phyloP scores from a whole-genome alignment of 305 asterid genomes.

The Rubia peregrina region DNA sequence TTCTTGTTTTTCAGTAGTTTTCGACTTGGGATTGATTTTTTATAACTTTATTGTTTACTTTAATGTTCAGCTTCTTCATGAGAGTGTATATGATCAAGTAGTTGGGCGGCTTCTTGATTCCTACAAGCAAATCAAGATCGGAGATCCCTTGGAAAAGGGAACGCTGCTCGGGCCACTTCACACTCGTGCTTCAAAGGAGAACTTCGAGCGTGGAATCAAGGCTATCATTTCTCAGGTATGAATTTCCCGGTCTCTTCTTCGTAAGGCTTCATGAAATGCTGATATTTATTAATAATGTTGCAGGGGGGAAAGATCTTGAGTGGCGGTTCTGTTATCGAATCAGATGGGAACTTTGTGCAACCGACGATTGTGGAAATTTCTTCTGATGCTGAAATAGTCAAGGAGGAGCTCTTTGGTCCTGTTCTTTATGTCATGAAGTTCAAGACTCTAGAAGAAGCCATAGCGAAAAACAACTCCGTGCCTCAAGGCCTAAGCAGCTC shows the following conservation, averaged over 20 bases:
- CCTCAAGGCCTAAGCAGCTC: conserved; percentile 99
- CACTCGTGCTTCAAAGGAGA: conserved; percentile 60
- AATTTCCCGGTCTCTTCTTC: not conserved
- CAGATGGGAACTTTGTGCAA: conserved; percentile 82
- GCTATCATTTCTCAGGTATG: conserved; percentile 76
- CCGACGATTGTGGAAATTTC: conserved; percentile 90
- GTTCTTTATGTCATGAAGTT: conserved; percentile 90
- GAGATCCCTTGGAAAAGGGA: conserved; percentile 86
- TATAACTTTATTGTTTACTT: conserved; percentile 12
- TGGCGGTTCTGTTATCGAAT: conserved; percentile 69
- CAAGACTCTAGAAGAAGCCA: conserved; percentile 85
- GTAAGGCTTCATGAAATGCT: not conserved
- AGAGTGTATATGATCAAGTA: conserved; percentile 68
- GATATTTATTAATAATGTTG: conserved; percentile 8
- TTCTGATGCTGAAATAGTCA: conserved; percentile 57
- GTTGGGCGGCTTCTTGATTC: conserved; percentile 65
- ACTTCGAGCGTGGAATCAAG: conserved; percentile 68
- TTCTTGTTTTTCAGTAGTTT: not conserved
- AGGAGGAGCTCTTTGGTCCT: conserved; percentile 93
- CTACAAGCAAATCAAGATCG: conserved; percentile 87
- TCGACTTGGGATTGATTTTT: conserved; percentile 6
- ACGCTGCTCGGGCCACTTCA: conserved; percentile 90
- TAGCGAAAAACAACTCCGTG: conserved; percentile 86
- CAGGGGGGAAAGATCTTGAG: conserved; percentile 83
- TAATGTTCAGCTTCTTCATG: conserved; percentile 72